Evolutionary conservation across 257 asterid genomes (phyloP).

Genomic region (Orobanche coerulescens): DNA sequence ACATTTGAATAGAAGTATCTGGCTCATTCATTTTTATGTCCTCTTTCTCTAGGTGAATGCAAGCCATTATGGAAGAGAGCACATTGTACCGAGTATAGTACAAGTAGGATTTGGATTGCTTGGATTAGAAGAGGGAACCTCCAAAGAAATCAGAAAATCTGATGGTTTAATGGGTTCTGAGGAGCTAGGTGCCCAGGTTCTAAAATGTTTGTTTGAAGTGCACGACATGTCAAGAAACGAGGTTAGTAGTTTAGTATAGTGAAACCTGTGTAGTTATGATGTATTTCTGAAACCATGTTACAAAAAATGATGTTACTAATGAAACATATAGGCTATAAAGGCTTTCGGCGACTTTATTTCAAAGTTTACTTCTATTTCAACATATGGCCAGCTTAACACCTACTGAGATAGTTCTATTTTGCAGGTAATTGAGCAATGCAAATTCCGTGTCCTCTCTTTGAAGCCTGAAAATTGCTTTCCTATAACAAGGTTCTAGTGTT

Average conservation of each 20-base stretch:
- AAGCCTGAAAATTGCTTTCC: conserved; percentile 64
- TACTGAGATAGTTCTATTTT: conserved; percentile 18
- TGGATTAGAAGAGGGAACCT: conserved; percentile 56
- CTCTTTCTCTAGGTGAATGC: conserved; percentile 50
- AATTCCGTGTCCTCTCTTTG: conserved; percentile 61
- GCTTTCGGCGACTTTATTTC: not conserved
- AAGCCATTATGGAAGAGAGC: conserved; percentile 76
- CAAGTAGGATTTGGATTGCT: conserved; percentile 75
- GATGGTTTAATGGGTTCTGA: conserved; percentile 61
- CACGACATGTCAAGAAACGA: conserved; percentile 85
- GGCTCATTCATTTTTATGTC: not conserved
- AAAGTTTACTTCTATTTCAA: not conserved
- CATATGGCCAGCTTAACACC: not conserved
- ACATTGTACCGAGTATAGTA: conserved; percentile 72
- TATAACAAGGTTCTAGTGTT: conserved; percentile 41
- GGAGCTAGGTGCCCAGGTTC: conserved; percentile 61
- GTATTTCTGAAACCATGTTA: not conserved
- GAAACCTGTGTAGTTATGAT: not conserved
- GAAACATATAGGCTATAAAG: not conserved
- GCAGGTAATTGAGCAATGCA: conserved; percentile 87
- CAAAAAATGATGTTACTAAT: not conserved
- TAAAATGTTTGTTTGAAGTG: conserved; percentile 75
- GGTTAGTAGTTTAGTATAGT: conserved; percentile 34
- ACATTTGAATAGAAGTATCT: not conserved
- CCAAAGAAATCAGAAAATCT: conserved; percentile 38